phyloP scores from a whole-genome alignment of 2,329 filamentous ascomycete genomes.

The Pseudopithomyces chartarum region DNA sequence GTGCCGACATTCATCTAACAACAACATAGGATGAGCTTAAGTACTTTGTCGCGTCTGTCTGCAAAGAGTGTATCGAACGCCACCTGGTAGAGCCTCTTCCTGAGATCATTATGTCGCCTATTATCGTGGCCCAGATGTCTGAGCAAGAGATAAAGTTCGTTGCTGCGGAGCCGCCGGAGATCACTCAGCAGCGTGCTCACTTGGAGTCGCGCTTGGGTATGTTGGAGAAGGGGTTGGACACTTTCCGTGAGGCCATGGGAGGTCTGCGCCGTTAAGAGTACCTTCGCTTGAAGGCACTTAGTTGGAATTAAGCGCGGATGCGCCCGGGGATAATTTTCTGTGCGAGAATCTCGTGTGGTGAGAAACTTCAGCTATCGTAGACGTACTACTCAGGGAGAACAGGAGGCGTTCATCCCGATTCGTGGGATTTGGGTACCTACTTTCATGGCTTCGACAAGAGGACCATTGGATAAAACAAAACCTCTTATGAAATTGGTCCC shows the following conservation, averaged over 20 bases:
- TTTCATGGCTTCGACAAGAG: no score
- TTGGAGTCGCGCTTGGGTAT: conserved; percentile 36
- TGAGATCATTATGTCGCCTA: conserved; percentile 34
- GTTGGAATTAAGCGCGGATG: no score
- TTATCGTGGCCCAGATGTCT: conserved; percentile 33
- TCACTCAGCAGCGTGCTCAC: conserved; percentile 26
- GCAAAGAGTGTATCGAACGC: conserved; percentile 42
- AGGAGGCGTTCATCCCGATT: no score
- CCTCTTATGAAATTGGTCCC: no score
- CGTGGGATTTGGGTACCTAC: no score
- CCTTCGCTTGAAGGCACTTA: no score
- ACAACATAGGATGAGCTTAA: conserved; percentile 34
- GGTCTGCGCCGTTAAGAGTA: neutral
- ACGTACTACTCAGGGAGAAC: no score
- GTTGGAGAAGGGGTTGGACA: conserved; percentile 43
- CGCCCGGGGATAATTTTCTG: no score
- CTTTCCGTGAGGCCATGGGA: conserved; percentile 28
- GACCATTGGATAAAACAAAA: no score
- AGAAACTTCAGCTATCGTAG: no score
- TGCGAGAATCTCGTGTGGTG: no score
- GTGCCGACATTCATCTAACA: neutral
- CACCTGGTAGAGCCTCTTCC: conserved; percentile 35
- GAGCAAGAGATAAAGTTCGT: conserved; percentile 42
- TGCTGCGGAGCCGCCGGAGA: conserved; percentile 40
- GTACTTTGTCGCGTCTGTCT: conserved; percentile 37